Percentiles rank a stretch among this genome's conserved stretches.
Conservation (phyloP, 2,329 filamentous ascomycete genomes). For the Cladosporium sp. region DNA sequence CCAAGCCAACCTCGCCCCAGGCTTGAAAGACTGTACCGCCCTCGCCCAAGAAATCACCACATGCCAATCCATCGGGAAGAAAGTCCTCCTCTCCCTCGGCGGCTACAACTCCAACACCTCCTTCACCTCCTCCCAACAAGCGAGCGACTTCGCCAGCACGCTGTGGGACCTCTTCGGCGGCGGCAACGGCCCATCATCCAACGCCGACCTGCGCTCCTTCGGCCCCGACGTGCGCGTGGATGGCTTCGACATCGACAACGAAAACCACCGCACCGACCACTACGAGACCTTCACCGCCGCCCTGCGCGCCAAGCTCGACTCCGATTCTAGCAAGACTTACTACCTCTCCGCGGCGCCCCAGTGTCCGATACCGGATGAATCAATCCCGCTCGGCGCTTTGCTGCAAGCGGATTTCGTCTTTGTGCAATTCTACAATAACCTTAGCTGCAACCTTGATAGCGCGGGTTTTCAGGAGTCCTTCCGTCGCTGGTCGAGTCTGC, state of each 20-base stretch:
- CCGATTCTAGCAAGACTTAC: conserved; percentile 37
- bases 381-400: conserved; percentile 29
- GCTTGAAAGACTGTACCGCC: conserved; percentile 37
- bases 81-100: conserved; percentile 45
- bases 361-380: conserved; percentile 41
- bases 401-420: conserved; percentile 40
- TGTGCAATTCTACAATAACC: conserved; percentile 45
- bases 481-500: conserved; percentile 27
- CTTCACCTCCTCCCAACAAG: conserved; percentile 28
- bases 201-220: conserved; percentile 45
- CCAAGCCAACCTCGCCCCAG: conserved; percentile 34
- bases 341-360: conserved; percentile 48
- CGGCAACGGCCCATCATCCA: conserved; percentile 21
- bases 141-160: conserved; percentile 27
- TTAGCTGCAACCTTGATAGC: conserved; percentile 38
- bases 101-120: conserved; percentile 31
- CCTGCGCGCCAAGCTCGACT: conserved; percentile 31
- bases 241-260: conserved; percentile 52
- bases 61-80: conserved; percentile 42
- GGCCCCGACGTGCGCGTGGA: conserved; percentile 44
- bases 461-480: conserved; percentile 28
- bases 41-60: conserved; percentile 39
- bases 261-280: conserved; percentile 30
- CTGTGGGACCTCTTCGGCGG: conserved; percentile 37
- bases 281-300: conserved; percentile 28